phyloP scores from a whole-genome alignment of 2,329 filamentous ascomycete species.

The Raffaelea arxii region DNA sequence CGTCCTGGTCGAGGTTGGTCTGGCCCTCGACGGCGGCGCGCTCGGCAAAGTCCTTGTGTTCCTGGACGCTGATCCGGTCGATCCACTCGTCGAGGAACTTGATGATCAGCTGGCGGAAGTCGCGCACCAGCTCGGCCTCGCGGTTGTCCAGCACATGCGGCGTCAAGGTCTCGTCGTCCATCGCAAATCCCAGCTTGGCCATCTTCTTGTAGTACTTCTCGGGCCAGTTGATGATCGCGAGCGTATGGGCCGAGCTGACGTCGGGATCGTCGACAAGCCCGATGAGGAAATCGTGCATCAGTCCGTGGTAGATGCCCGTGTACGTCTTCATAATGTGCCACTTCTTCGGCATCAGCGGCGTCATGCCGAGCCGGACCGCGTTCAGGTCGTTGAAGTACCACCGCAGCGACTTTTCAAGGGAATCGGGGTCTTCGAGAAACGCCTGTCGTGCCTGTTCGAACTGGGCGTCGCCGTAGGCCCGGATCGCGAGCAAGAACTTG shows the following conservation, averaged over 20 bases:
- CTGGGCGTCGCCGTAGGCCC: slow-evolving; percentile 61
- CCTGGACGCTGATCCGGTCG: slow-evolving; percentile 77
- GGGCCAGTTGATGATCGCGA: slow-evolving; percentile 89
- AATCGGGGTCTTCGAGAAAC: slow-evolving; percentile 75
- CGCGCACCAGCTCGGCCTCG: slow-evolving; percentile 80
- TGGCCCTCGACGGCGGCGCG: slow-evolving; percentile 62
- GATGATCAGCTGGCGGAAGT: slow-evolving; percentile 92
- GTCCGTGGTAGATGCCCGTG: slow-evolving; percentile 77
- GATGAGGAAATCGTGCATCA: slow-evolving; percentile 92
- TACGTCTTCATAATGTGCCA: slow-evolving; percentile 95
- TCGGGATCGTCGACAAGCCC: slow-evolving; percentile 74
- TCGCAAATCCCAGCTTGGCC: slow-evolving; percentile 72
- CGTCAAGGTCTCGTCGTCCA: slow-evolving; percentile 53
- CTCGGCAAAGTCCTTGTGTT: slow-evolving; percentile 71
- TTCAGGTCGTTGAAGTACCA: slow-evolving; percentile 99
- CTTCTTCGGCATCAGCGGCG: slow-evolving; percentile 82
- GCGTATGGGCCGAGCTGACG: slow-evolving; percentile 74
- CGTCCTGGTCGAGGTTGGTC: slow-evolving; percentile 74
- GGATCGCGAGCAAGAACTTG: slow-evolving; percentile 78
- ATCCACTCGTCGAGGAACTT: slow-evolving; percentile 97
- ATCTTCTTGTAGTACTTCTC: slow-evolving; percentile 97
- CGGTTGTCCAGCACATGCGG: slow-evolving; percentile 87
- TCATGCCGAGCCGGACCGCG: slow-evolving; percentile 88
- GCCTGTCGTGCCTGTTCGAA: slow-evolving; percentile 62
- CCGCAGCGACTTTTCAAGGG: slow-evolving; percentile 76